Evolutionary conservation across 345 rosid genomes (phyloP), one percentile per base, ranked within the genome.

Genomic region (Camelina hispida): DNA sequence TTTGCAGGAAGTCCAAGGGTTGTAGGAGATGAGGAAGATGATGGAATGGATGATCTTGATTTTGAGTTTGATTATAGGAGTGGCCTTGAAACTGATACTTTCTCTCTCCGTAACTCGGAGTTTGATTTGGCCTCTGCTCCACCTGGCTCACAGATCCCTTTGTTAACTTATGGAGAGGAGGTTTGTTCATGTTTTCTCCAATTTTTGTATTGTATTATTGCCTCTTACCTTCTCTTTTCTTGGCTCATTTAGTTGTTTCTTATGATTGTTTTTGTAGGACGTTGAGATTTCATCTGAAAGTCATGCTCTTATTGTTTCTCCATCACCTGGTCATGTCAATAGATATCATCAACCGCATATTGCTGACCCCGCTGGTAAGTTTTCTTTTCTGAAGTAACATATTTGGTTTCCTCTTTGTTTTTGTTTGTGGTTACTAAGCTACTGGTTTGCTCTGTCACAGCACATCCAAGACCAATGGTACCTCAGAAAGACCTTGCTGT

Each of bases 11-110:
- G 87, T 67, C 84, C 90, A 35, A 86, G 97, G 61, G 91, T 91
- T 56, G 87, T 78, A 7, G 97, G 97, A 9, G 97, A 91, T 61
- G 93, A 91, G n/a, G 97, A 91, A 47, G 93, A 91, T 72, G 95
- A 87, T 50, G 97, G 71, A 51, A 72, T 79, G n/a, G 97, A 91
- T 81, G 97, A 91, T 79, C 59, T 91, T 81, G 95, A 91, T 66
- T 83, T 86, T n/a, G 95, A 89, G 86, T 83, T 89, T 77, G 83
- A 81, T 73, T 57, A 60, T 7, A 72, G 20, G 17, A 66, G 61
- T 72, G 78, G 81, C 4, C 1, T 72, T 52, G 89, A 80, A 60
- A 83, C 85, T 47, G 85, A 82, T 48, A 85, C 81, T 16, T 68
- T 87, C 65, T 65, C 90, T 67, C 86, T 77, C 56, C 83, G 83